These are phyloP conservation scores for Malassezia slooffiae DNA, from an alignment of 1,284 basidiomycete genomes.

Conservation along the genomic window DNA sequence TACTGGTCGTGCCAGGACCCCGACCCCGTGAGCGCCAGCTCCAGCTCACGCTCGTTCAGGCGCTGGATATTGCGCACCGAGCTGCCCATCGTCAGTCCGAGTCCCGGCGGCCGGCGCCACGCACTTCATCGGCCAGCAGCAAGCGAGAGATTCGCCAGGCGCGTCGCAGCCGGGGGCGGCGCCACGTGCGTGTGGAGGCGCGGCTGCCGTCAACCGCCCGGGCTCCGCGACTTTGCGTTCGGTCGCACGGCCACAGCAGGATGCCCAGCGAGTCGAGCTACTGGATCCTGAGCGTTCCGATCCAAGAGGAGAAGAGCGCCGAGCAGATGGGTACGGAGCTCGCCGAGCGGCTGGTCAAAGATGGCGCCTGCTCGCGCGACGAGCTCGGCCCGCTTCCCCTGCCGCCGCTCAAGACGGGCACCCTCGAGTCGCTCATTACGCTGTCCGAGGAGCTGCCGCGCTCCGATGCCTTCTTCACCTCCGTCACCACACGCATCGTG, in stretches of 20 bases:
- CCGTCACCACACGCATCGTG: conserved; percentile 78
- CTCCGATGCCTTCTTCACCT: conserved; percentile 76
- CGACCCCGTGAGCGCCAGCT: conserved; percentile 58
- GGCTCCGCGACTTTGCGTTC: too few relatives aligned
- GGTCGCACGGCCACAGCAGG: conserved; percentile 8
- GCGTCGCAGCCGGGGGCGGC: background rate
- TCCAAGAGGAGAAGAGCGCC: conserved; percentile 49
- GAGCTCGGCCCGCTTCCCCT: conserved; percentile 36
- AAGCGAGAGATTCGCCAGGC: background rate
- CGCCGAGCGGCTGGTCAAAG: conserved; percentile 44
- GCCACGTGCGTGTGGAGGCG: conserved; percentile 11
- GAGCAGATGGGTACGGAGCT: conserved; percentile 50
- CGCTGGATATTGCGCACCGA: conserved; percentile 82
- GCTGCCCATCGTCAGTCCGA: conserved; percentile 49
- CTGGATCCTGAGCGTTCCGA: conserved; percentile 53
- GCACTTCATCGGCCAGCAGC: conserved; percentile 11
- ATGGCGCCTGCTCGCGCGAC: conserved; percentile 23
- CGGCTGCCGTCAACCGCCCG: background rate
- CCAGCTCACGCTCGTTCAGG: conserved; percentile 86
- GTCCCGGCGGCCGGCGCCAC: background rate
- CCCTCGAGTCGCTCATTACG: conserved; percentile 75
- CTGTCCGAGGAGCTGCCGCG: conserved; percentile 89
- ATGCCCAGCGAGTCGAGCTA: conserved; percentile 53
- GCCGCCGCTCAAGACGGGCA: conserved; percentile 61
- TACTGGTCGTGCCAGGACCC: conserved; percentile 96